These are phyloP conservation scores for Tylopilus rubrobrunneus DNA, from an alignment of 768 basidiomycete species.

Conservation along the genomic window DNA sequence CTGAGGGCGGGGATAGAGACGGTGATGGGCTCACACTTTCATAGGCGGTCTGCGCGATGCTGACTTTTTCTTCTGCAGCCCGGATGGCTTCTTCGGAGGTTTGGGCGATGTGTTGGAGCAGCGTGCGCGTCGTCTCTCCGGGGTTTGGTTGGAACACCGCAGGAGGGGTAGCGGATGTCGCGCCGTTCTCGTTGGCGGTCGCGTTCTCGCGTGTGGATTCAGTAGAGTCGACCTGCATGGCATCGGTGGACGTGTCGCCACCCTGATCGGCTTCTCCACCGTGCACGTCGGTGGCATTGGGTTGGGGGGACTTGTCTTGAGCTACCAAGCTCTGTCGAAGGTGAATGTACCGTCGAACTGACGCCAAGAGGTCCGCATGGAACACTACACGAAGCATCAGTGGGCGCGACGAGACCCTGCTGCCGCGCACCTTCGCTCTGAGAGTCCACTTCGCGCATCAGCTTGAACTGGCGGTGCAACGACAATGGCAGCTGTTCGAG, in stretches of 20 bases:
- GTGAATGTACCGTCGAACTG: slow-evolving; percentile 45
- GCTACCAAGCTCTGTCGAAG: slow-evolving; percentile 30
- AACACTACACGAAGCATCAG: slow-evolving; percentile 32
- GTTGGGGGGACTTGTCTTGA: neutral
- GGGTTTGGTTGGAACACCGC: slow-evolving; percentile 13
- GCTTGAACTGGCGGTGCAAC: slow-evolving; percentile 62
- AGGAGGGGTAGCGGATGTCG: neutral
- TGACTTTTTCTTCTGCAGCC: slow-evolving; percentile 74
- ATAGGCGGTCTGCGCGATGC: slow-evolving; percentile 64
- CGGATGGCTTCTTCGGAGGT: slow-evolving; percentile 57
- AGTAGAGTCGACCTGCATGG: slow-evolving; percentile 8
- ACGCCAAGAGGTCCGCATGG: slow-evolving; percentile 39
- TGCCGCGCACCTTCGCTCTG: slow-evolving; percentile 49
- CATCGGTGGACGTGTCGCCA: neutral
- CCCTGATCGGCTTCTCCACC: neutral
- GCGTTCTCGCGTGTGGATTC: neutral
- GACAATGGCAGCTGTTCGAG: slow-evolving; percentile 77
- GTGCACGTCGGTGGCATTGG: neutral
- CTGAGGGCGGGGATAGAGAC: neutral
- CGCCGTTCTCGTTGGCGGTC: neutral
- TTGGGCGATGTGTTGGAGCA: slow-evolving; percentile 57
- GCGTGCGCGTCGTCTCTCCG: slow-evolving; percentile 40
- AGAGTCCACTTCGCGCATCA: slow-evolving; percentile 71
- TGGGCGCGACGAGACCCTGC: neutral
- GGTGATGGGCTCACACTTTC: slow-evolving; percentile 51